Base-by-base conservation (phyloP, 1,139 yeast genomes). In the Hyphopichia fennica region DNA sequence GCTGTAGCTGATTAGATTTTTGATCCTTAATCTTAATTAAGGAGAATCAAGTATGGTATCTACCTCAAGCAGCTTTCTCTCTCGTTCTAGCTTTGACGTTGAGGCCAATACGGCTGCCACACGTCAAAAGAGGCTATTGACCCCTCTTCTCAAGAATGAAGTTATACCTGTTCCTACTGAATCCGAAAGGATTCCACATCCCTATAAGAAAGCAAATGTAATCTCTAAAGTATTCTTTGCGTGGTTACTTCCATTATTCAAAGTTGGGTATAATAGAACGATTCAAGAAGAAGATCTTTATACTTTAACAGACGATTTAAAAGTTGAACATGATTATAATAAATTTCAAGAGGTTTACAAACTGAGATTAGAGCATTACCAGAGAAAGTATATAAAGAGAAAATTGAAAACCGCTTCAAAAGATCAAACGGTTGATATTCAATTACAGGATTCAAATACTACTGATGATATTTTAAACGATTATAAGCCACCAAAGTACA, bases 231-330 rank as follows among this genome's bases (percentile, higher is more conserved):
- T 62, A 1, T 69, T 71, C 48, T 72, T 74, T 57, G 62, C 69
- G 68, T 71, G 78, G 75, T 45, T 73, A 38, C 44, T 48, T 35
- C 79, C 79, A 1, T 42, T 75, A 29, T 52, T 74, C 60, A 49
- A 47, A 17, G 60, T 63, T n/a, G 80, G 80, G 1, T 75, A 75
- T 51, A 65, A 64, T 48, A 58, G 80, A 41, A 73, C 78, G 2
- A 51, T 75, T 38, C 59, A 60, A 28, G 65, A 69, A 2, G 58
- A 61, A 18, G 79, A 75, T 51, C 51, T 75, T 45, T 72, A 56
- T 50, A 47, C 44, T 17, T 47, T 73, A 34, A 58, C 65, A 7
- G 67, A 67, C 2, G 57, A 59, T 16, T 47, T 68, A 45, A 58
- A 57, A 29, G 31, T 39, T 16, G 34, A 34, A 22, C 18, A 22